These are phyloP conservation scores for Globisporangium rhizosaccharum DNA, from an alignment of 352 stramenopile genomes.

Conservation along the genomic window DNA sequence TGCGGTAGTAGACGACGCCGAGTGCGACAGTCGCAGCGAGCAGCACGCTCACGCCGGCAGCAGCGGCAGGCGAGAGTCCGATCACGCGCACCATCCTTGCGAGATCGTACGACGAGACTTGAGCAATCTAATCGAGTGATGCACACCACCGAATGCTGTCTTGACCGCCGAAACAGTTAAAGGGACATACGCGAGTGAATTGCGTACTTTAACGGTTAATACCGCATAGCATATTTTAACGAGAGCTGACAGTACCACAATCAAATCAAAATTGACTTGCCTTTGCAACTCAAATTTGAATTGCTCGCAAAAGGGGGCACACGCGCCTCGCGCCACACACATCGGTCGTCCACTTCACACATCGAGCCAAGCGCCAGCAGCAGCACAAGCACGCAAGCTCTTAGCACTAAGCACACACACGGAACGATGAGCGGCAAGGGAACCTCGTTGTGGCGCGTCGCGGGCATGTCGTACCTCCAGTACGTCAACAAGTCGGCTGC, in stretches of 20 bases:
- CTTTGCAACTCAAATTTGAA: too few relatives aligned
- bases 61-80: constrained; percentile 21
- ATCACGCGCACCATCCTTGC: constrained; percentile 20
- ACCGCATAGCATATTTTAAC: too few relatives aligned
- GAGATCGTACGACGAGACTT: too few relatives aligned
- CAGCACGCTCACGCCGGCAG: constrained; percentile 37
- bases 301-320: too few relatives aligned
- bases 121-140: too few relatives aligned
- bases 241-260: neutral
- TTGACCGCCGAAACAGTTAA: too few relatives aligned
- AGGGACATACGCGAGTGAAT: too few relatives aligned
- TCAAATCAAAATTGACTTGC: neutral
- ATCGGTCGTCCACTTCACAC: too few relatives aligned
- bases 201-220: too few relatives aligned
- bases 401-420: neutral
- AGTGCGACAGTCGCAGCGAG: constrained; percentile 38
- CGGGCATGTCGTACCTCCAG: constrained; percentile 84
- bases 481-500: constrained; percentile 83
- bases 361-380: neutral
- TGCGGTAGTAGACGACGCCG: constrained; percentile 40
- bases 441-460: constrained; percentile 84
- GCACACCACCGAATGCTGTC: too few relatives aligned
- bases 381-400: neutral
- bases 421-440: constrained; percentile 64
- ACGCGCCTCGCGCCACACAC: too few relatives aligned